Evolutionary conservation across 2,329 filamentous ascomycete genomes (phyloP).

Genomic region (Sclerotinia spermophila): DNA sequence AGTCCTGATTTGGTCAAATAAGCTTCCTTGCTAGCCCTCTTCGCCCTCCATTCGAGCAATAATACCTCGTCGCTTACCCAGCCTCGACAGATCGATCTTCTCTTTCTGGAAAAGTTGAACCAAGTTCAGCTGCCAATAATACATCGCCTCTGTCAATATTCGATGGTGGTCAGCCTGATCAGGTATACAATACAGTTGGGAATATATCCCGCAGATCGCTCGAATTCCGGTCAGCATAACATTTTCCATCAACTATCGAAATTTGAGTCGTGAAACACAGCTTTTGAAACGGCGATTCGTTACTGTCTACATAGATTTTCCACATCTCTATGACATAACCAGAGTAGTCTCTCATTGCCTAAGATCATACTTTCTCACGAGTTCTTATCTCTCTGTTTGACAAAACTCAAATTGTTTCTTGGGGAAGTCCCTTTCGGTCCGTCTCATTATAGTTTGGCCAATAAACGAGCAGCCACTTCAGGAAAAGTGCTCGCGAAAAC

Average conservation of each 20-base stretch:
- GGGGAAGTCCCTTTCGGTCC: neutral
- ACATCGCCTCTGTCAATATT: neutral
- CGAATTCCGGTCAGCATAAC: neutral
- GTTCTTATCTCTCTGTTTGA: neutral
- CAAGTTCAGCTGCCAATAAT: conserved; percentile 10
- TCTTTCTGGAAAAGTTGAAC: neutral
- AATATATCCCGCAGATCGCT: neutral
- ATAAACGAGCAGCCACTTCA: neutral
- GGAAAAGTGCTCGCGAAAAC: neutral
- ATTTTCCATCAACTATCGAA: neutral
- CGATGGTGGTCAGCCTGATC: neutral
- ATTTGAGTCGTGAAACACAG: neutral
- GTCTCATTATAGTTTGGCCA: neutral
- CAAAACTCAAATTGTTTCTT: neutral
- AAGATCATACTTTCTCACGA: neutral
- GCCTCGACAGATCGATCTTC: neutral
- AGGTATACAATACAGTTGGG: neutral
- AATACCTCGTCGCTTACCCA: neutral
- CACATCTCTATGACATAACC: neutral
- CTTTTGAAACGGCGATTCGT: neutral
- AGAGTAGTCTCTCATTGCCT: neutral
- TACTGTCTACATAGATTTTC: neutral
- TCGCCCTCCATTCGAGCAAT: neutral
- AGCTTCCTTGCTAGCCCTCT: conserved; percentile 9
- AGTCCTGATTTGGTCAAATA: neutral